These are phyloP conservation scores for Tolypocladium nubicola DNA, from an alignment of 2,329 filamentous ascomycete genomes.

Conservation along the genomic window DNA sequence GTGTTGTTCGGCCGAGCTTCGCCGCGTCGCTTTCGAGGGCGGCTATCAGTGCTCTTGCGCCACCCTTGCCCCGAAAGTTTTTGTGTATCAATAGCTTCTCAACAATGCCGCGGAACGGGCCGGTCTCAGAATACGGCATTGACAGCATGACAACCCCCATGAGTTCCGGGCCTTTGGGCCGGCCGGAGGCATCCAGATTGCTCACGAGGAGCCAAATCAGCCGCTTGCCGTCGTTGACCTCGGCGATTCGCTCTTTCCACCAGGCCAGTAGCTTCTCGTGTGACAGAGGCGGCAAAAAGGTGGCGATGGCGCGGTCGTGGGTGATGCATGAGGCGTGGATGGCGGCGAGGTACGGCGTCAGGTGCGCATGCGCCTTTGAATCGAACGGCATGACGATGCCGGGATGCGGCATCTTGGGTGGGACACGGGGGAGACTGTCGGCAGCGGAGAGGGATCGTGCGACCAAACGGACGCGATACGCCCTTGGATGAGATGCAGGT, in stretches of 20 bases:
- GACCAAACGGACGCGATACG: not conserved
- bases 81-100: slow-evolving; percentile 49
- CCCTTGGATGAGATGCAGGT: not conserved
- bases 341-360: slow-evolving; percentile 45
- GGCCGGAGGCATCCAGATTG: slow-evolving; percentile 18
- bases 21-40: slow-evolving; percentile 45
- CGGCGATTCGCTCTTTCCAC: slow-evolving; percentile 43
- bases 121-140: slow-evolving; percentile 43
- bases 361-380: slow-evolving; percentile 33
- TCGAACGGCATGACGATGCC: slow-evolving; percentile 31
- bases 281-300: slow-evolving; percentile 48
- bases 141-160: slow-evolving; percentile 46
- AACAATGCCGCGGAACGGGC: slow-evolving; percentile 40
- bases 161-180: slow-evolving; percentile 32
- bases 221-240: slow-evolving; percentile 32
- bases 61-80: slow-evolving; percentile 36
- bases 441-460: not conserved
- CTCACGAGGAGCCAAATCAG: slow-evolving; percentile 43
- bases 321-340: slow-evolving; percentile 51
- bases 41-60: slow-evolving; percentile 38
- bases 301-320: slow-evolving; percentile 43
- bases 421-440: not conserved
- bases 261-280: slow-evolving; percentile 44
- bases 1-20: slow-evolving; percentile 34
- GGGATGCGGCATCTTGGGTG: slow-evolving; percentile 16